A percentile compares a stretch with the other conserved stretches of the same genome.
Evolutionary conservation across 2,329 filamentous ascomycete species (phyloP).

Genomic region (Keithomyces neogunnii): DNA sequence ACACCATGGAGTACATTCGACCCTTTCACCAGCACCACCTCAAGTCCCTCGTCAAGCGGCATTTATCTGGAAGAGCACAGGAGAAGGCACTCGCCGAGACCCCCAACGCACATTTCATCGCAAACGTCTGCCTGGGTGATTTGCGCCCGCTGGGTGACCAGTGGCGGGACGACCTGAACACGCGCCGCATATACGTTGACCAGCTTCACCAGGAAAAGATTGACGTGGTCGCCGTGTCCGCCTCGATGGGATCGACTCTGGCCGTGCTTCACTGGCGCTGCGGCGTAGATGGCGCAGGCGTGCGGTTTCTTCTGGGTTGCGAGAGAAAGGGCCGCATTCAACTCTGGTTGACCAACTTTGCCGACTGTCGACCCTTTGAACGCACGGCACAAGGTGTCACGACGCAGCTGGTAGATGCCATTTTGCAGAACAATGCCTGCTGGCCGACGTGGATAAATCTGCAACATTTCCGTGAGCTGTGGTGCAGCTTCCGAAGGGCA

Average conservation of each 20-base stretch:
- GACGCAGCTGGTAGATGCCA: slow-evolving; percentile 9
- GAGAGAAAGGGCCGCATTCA: slow-evolving; percentile 2
- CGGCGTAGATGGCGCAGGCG: slow-evolving; percentile 13
- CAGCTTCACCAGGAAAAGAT: slow-evolving; percentile 9
- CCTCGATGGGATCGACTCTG: slow-evolving; percentile 13
- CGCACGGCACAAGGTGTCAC: slow-evolving; percentile 2
- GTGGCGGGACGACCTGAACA: slow-evolving; percentile 7
- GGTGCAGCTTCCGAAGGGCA: slow-evolving; percentile 8
- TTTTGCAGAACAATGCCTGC: slow-evolving; percentile 8
- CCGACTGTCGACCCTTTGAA: slow-evolving; percentile 10
- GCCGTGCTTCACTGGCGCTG: slow-evolving; percentile 18
- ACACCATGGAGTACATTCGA: slow-evolving; percentile 11
- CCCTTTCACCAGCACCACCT: slow-evolving; percentile 9
- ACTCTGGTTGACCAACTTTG: slow-evolving; percentile 17
- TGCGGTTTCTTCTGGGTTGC: slow-evolving; percentile 14
- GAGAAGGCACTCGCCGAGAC: slow-evolving; percentile 5
- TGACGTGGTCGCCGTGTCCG: neutral
- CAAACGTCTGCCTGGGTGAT: slow-evolving; percentile 9
- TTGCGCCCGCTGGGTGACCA: slow-evolving; percentile 6
- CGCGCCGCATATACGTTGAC: slow-evolving; percentile 14
- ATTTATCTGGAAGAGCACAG: slow-evolving; percentile 7
- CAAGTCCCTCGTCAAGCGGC: slow-evolving; percentile 8
- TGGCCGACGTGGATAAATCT: slow-evolving; percentile 10
- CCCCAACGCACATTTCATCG: slow-evolving; percentile 6
- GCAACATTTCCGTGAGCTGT: slow-evolving; percentile 5